phyloP scores from a whole-genome alignment of 1,139 yeast species.

The Pichia sp. region DNA sequence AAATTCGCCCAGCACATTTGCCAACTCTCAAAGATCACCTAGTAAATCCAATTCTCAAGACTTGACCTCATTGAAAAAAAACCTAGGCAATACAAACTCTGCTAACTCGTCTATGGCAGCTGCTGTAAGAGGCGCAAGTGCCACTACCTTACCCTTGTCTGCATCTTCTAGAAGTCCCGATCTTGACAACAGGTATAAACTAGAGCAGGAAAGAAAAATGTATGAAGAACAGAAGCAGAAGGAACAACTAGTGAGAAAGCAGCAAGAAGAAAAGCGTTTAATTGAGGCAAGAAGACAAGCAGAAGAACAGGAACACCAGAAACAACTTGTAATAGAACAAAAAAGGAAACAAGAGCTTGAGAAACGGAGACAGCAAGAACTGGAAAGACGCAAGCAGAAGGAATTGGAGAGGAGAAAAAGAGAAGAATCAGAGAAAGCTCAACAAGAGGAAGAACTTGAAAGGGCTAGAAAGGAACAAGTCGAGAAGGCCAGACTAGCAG shows the following conservation, averaged over 20 bases:
- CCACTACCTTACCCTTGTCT: slow-evolving; percentile 4
- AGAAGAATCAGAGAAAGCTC: slow-evolving; percentile 6
- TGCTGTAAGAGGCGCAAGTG: slow-evolving; percentile 8
- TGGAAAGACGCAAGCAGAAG: slow-evolving; percentile 13
- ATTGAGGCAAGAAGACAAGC: not conserved
- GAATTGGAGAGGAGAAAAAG: slow-evolving; percentile 11
- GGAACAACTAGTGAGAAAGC: not conserved
- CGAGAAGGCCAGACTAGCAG: not conserved
- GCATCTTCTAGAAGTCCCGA: slow-evolving; percentile 6
- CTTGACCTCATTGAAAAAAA: slow-evolving; percentile 6
- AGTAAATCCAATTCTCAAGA: slow-evolving; percentile 7
- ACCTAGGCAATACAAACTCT: slow-evolving; percentile 3
- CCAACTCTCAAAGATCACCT: slow-evolving; percentile 12
- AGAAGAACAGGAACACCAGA: not conserved
- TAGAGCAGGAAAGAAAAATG: slow-evolving; percentile 9
- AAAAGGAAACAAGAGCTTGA: slow-evolving; percentile 11
- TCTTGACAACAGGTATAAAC: slow-evolving; percentile 5
- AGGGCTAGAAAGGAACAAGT: slow-evolving; percentile 1
- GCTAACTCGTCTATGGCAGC: slow-evolving; percentile 12
- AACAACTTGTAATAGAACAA: slow-evolving; percentile 2
- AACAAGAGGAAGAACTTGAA: slow-evolving; percentile 2
- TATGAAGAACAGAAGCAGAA: slow-evolving; percentile 6
- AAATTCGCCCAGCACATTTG: slow-evolving; percentile 1
- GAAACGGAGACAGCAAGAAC: slow-evolving; percentile 14
- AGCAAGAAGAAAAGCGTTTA: not conserved